phyloP scores from a whole-genome alignment of 257 asterid species.

The Gentiana dahurica region DNA sequence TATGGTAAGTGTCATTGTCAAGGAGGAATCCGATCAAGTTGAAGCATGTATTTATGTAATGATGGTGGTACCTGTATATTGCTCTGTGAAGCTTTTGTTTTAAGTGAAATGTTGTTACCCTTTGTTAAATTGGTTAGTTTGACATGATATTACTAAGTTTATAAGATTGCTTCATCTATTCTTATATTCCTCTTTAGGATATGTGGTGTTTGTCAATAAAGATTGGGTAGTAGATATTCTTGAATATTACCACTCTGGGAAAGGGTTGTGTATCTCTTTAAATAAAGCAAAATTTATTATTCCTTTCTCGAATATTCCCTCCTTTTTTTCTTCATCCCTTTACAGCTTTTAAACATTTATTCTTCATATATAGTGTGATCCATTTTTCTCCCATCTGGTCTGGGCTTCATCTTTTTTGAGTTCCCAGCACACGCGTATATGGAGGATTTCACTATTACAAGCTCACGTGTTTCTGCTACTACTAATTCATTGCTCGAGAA shows the following conservation, averaged over 20 bases:
- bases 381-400: background rate
- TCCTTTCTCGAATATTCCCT: conserved; percentile 1
- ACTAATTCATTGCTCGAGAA: conserved; percentile 5
- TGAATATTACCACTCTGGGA: too few relatives aligned
- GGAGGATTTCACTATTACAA: conserved; percentile 6
- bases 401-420: background rate
- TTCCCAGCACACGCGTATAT: background rate
- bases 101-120: too few relatives aligned
- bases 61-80: too few relatives aligned
- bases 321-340: background rate
- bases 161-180: too few relatives aligned
- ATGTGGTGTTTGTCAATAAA: background rate
- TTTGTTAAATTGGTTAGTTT: too few relatives aligned
- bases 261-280: background rate
- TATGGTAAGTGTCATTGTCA: too few relatives aligned
- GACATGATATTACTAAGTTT: too few relatives aligned
- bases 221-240: background rate
- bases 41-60: too few relatives aligned
- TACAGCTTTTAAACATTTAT: background rate
- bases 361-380: background rate
- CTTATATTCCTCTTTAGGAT: background rate
- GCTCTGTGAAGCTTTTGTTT: too few relatives aligned
- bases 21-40: too few relatives aligned
- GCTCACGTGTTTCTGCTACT: background rate
- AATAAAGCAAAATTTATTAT: background rate